These are phyloP conservation scores for Diaporthe citri DNA, from an alignment of 2,329 filamentous ascomycete species.

Conservation along the genomic window DNA sequence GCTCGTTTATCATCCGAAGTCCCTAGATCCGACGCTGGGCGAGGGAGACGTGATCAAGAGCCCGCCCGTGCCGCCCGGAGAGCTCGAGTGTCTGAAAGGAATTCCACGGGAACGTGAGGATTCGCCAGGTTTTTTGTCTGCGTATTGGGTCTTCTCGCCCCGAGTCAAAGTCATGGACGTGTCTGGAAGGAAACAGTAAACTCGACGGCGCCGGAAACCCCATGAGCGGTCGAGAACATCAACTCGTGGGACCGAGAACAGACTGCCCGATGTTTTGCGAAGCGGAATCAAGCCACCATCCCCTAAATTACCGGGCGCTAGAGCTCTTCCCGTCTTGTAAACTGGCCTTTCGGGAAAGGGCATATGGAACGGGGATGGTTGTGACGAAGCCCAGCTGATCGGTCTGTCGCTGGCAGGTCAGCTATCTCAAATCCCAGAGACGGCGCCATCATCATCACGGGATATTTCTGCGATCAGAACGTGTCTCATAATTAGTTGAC, in stretches of 20 bases:
- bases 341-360: not conserved
- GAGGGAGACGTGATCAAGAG: not conserved
- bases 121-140: rapidly evolving
- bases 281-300: not conserved
- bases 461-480: not conserved
- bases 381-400: not conserved
- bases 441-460: not conserved
- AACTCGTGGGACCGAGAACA: not conserved
- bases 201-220: not conserved
- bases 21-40: not conserved
- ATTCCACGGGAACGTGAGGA: not conserved
- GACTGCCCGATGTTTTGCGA: not conserved
- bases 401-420: not conserved
- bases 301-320: conserved; percentile 8
- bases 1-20: not conserved
- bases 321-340: conserved; percentile 11
- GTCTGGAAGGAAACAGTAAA: too few species aligned
- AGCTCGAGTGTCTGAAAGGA: conserved; percentile 12
- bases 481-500: not conserved
- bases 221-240: not conserved
- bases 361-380: not conserved
- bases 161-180: not conserved
- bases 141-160: rapidly evolving
- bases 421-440: not conserved
- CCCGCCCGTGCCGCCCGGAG: not conserved